Percentiles rank a stretch among this genome's conserved stretches.
These are phyloP conservation scores for Cymbidium sinense DNA, from an alignment of 106 monocot species.

Conservation along the genomic window DNA sequence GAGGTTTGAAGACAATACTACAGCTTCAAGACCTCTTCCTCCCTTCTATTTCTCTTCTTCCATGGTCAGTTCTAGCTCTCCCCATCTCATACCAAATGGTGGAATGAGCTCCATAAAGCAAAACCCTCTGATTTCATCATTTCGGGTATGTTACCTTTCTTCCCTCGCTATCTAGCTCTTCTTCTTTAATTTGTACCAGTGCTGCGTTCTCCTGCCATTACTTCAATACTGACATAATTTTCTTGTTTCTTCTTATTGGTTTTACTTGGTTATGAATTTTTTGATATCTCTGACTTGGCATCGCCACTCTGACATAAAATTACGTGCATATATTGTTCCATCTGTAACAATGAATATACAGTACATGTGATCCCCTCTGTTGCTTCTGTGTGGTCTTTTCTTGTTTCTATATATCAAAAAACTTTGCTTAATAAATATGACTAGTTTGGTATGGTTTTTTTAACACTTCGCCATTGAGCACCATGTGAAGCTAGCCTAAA, in stretches of 20 bases:
- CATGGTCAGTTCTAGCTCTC: not conserved
- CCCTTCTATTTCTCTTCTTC: constrained; percentile 4
- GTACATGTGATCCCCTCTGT: not conserved
- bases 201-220: not conserved
- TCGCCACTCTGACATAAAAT: constrained; percentile 1
- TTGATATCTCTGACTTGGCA: not conserved
- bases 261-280: not conserved
- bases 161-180: not conserved
- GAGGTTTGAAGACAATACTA: not conserved
- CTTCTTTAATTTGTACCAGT: too few species aligned
- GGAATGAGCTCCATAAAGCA: not conserved
- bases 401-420: not conserved
- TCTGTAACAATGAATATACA: not conserved
- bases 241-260: not conserved
- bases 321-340: constrained; percentile 2
- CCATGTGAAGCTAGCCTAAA: not conserved
- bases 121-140: not conserved
- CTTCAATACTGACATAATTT: not conserved
- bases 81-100: not conserved
- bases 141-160: not conserved
- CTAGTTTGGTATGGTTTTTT: not conserved
- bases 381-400: constrained; percentile 1
- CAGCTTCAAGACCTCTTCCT: not conserved
- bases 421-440: not conserved
- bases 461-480: not conserved